Conservation (phyloP, 805 yeast species). For the Monosporozyma aerobia region DNA sequence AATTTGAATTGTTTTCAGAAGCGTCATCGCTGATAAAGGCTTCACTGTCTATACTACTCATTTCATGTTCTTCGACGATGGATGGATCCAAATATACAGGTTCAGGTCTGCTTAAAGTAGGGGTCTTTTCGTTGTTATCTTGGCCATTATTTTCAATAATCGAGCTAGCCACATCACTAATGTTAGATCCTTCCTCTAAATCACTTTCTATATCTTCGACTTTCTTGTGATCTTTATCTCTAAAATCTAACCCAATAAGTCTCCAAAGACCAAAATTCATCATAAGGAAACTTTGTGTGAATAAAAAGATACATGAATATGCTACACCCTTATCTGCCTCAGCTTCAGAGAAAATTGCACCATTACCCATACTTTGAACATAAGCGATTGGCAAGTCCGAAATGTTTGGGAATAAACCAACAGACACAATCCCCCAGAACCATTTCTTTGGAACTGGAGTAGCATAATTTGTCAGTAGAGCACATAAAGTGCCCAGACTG, state of each 20-base stretch:
- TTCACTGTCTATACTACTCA: slow-evolving; percentile 11
- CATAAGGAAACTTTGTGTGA: slow-evolving; percentile 55
- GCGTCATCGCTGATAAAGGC: neutral
- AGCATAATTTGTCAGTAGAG: slow-evolving; percentile 33
- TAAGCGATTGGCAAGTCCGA: slow-evolving; percentile 84
- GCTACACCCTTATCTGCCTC: slow-evolving; percentile 69
- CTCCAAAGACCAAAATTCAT: slow-evolving; percentile 72
- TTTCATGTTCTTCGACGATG: neutral
- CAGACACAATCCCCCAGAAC: slow-evolving; percentile 66
- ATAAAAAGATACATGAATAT: slow-evolving; percentile 63
- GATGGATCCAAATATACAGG: neutral
- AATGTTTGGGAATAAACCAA: slow-evolving; percentile 69
- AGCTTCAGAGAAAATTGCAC: slow-evolving; percentile 42
- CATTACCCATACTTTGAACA: slow-evolving; percentile 57
- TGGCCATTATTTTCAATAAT: neutral
- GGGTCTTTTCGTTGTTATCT: neutral
- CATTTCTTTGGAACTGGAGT: slow-evolving; percentile 62
- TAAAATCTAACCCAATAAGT: slow-evolving; percentile 63
- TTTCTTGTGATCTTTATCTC: slow-evolving; percentile 22
- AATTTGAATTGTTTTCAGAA: neutral
- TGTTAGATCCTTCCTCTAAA: neutral
- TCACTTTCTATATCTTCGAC: slow-evolving; percentile 4
- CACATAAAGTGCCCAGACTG: slow-evolving; percentile 36
- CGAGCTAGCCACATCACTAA: neutral
- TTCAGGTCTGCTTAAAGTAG: neutral